Percentiles rank a stretch among this genome's conserved stretches.
These are phyloP conservation scores for Groenewaldozyma auringiensis DNA, from an alignment of 1,139 yeast species.

Conservation along the genomic window DNA sequence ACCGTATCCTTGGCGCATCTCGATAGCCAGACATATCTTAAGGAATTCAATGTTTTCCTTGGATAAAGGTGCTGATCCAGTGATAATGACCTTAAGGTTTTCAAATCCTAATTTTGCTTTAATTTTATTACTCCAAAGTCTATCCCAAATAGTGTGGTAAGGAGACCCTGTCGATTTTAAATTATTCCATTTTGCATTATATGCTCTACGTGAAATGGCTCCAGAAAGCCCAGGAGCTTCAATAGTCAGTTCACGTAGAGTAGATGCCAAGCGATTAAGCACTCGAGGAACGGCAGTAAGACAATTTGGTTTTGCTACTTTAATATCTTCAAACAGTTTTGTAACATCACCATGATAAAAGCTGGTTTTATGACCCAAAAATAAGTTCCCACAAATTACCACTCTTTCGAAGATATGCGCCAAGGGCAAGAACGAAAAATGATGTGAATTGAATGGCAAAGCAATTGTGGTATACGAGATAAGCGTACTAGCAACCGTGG, in stretches of 20 bases:
- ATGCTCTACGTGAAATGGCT: constrained; percentile 32
- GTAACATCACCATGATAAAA: constrained; percentile 41
- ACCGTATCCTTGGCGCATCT: constrained; percentile 68
- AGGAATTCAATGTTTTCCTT: constrained; percentile 52
- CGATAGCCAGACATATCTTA: constrained; percentile 52
- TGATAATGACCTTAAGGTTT: constrained; percentile 37
- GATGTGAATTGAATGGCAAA: constrained; percentile 8
- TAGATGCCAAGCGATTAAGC: constrained; percentile 53
- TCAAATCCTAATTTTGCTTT: constrained; percentile 53
- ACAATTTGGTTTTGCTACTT: constrained; percentile 45
- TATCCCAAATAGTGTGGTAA: constrained; percentile 39
- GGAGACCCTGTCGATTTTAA: constrained; percentile 34
- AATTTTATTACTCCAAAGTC: constrained; percentile 43
- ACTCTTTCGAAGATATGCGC: constrained; percentile 63
- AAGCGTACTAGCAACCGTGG: constrained; percentile 43
- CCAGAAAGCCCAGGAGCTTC: constrained; percentile 34
- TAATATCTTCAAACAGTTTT: constrained; percentile 49
- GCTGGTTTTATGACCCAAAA: constrained; percentile 34
- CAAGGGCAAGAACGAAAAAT: constrained; percentile 48
- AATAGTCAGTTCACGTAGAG: constrained; percentile 35
- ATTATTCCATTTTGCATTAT: constrained; percentile 34
- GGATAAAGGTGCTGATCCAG: constrained; percentile 74
- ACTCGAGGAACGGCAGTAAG: constrained; percentile 61
- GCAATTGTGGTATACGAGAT: constrained; percentile 23
- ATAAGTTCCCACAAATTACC: constrained; percentile 17